Percentiles rank a stretch among this genome's conserved stretches.
These are phyloP conservation scores for Sugiyamaella castrensis DNA, from an alignment of 1,139 yeast species.

Conservation along the genomic window DNA sequence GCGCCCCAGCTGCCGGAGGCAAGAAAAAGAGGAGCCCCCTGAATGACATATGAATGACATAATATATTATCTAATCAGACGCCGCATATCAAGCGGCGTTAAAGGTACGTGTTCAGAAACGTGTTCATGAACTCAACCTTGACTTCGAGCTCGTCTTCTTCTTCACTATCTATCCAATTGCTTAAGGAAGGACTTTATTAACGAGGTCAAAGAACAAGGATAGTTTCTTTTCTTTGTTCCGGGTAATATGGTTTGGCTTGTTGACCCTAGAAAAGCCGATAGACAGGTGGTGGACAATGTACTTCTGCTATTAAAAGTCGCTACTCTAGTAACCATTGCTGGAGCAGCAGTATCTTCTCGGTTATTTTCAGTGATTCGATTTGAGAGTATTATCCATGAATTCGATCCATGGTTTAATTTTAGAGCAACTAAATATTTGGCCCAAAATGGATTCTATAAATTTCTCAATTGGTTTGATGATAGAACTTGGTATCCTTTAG, in stretches of 20 bases:
- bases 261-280: conserved; percentile 2
- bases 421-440: conserved; percentile 90
- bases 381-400: conserved; percentile 96
- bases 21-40: too few relatives aligned
- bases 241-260: conserved; percentile 2
- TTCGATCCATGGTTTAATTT: conserved; percentile 99
- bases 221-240: too few relatives aligned
- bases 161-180: too few relatives aligned
- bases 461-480: conserved; percentile 98
- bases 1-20: too few relatives aligned
- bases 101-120: too few relatives aligned
- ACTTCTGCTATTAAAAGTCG: conserved; percentile 52
- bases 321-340: conserved; percentile 68
- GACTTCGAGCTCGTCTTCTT: too few relatives aligned
- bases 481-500: conserved; percentile 98
- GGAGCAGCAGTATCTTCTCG: conserved; percentile 92
- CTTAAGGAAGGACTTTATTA: too few relatives aligned
- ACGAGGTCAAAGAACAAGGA: too few relatives aligned
- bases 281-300: conserved; percentile 21
- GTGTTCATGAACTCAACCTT: too few relatives aligned
- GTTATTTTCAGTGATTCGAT: conserved; percentile 56
- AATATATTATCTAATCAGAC: too few relatives aligned
- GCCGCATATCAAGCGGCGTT: too few relatives aligned
- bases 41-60: too few relatives aligned
- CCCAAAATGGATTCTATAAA: conserved; percentile 77